Evolutionary conservation across 495 filamentous ascomycete species (phyloP), one percentile per base, ranked within the genome.

Genomic region (Neurospora sp.): DNA sequence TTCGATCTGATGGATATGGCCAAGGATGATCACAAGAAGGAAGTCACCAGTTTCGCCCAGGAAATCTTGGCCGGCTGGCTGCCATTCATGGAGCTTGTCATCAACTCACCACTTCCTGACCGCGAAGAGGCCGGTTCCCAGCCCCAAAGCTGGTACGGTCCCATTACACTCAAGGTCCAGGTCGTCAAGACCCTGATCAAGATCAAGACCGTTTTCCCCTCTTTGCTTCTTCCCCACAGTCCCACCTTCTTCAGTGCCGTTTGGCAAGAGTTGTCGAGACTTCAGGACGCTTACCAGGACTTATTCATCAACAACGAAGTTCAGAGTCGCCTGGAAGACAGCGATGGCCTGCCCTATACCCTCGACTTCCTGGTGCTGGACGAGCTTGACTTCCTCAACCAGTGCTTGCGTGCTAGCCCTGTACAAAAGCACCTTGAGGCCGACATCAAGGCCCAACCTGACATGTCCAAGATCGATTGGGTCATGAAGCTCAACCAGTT

Each of bases 1-100:
- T 95, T 98, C 79, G 94, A 98, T 81, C 94, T 93, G 71, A 88
- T 99, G 84, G 94, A 98, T 81, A 94, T 97, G 86, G 92, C 98
- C 73, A 90, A 96, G 83, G 94, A 97, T 73, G 92, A 94, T 73
- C 92, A 98, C 81, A 92, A 92, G 78, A 86, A 83, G 48, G 92
- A 91, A 38, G 93, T 99, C 70, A 94, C 92, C 79, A 86, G 86
- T 2, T 99, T 99, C 78, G 94, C 94, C 72, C 93, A 97, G 77
- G 91, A 95, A 78, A 88, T 92, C 1, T 85, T 98, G 54, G 86
- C 84, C 69, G 88, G 86, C 34, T 99, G 96, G 96, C 89, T 91
- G 62, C 94, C 96, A 4, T 96, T 97, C 84, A 92, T 98, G 81
- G 80, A 88, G 75, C 87, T 90, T 42, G 87, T 89, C 24, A 85